These are phyloP conservation scores for Mimosa pudica DNA, from an alignment of 306 rosid species.

Conservation along the genomic window DNA sequence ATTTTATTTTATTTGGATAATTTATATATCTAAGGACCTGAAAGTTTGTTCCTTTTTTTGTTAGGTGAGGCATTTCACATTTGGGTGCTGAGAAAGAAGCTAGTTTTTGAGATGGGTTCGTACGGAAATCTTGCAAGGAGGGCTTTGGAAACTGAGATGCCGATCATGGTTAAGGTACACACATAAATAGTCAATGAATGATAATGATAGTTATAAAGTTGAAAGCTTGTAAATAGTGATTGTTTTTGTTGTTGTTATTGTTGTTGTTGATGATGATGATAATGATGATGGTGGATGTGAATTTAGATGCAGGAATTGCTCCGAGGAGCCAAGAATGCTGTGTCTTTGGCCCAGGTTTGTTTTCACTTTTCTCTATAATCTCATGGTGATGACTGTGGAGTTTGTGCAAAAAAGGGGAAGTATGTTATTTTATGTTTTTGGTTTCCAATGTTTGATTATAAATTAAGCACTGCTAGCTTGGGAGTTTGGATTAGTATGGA, in stretches of 20 bases:
- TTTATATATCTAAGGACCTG: neutral
- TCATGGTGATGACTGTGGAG: neutral
- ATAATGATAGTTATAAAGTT: neutral
- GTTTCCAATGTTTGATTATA: conserved; percentile 17
- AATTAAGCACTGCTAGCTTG: neutral
- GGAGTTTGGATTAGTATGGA: conserved; percentile 2
- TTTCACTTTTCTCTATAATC: neutral
- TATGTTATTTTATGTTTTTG: neutral
- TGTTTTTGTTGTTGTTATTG: too few relatives aligned
- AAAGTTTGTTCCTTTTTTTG: conserved; percentile 30
- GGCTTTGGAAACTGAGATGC: conserved; percentile 49
- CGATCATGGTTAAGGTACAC: conserved; percentile 47
- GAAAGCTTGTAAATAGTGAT: neutral
- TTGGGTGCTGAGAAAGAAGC: conserved; percentile 25
- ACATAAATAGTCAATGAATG: neutral
- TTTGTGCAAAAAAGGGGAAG: neutral
- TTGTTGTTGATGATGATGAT: neutral
- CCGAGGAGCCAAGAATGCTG: conserved; percentile 31
- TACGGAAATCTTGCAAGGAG: conserved; percentile 43
- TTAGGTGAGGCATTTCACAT: conserved; percentile 18
- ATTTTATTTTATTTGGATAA: neutral
- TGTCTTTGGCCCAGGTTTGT: conserved; percentile 29
- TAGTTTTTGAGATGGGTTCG: conserved; percentile 40
- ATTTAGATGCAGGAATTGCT: conserved; percentile 31
- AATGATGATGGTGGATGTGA: conserved; percentile 4